These are phyloP conservation scores for Bretschneidera sinensis DNA, from an alignment of 345 rosid species.

Conservation along the genomic window DNA sequence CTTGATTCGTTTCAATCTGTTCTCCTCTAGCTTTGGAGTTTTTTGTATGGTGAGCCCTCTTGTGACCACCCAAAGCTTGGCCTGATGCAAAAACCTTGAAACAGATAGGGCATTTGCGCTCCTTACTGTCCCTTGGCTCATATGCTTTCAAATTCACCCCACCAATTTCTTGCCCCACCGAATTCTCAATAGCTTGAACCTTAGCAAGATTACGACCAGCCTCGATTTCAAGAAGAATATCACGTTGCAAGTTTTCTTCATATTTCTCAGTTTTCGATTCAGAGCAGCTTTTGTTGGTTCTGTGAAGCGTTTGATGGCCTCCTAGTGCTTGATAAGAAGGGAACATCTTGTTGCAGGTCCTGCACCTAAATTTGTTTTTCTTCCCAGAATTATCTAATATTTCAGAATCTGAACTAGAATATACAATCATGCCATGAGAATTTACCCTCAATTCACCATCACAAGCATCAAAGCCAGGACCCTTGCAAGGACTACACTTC, in stretches of 20 bases:
- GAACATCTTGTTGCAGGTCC: conserved; percentile 47
- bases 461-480: conserved; percentile 11
- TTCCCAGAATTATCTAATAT: conserved; percentile 6
- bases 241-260: conserved; percentile 7
- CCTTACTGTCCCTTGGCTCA: conserved; percentile 29
- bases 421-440: conserved; percentile 6
- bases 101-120: conserved; percentile 34
- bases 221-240: conserved; percentile 13
- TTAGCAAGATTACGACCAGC: conserved; percentile 8
- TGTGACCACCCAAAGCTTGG: conserved; percentile 66
- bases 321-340: conserved; percentile 52
- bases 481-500: conserved; percentile 16
- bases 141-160: conserved; percentile 14
- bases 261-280: conserved; percentile 14
- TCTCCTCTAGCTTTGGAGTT: conserved; percentile 15
- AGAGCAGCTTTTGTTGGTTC: conserved; percentile 18
- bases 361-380: conserved; percentile 32
- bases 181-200: conserved; percentile 14
- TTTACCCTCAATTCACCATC: conserved; percentile 15
- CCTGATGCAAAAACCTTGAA: conserved; percentile 33
- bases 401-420: conserved; percentile 12
- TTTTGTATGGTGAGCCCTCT: conserved; percentile 30
- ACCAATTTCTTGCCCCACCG: conserved; percentile 17
- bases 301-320: conserved; percentile 59
- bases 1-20: conserved; percentile 11